Evolutionary conservation across 2,329 filamentous ascomycete species (phyloP), one percentile per base, ranked within the genome.

Genomic region (Ascomycota sp.): DNA sequence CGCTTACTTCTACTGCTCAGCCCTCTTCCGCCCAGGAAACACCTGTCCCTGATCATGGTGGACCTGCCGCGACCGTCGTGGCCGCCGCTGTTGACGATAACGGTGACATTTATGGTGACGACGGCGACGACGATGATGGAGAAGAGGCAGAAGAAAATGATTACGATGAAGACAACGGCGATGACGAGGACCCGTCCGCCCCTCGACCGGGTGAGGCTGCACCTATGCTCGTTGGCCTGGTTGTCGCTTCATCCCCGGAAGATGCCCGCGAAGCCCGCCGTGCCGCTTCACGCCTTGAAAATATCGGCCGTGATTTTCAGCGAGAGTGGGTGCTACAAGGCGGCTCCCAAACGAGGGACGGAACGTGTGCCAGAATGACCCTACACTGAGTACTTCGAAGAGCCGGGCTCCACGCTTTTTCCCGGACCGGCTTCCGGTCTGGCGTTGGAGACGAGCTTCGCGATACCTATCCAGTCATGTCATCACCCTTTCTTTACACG

Each of bases 271-370:
- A 69, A 33, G 68, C 65, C 2, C 54, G 63, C 8, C 55, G 60
- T 27, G 64, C 65, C 1, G 61, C 62, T 0, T 56, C 55, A 0
- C 52, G 57, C 32, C 43, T 74, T 8, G 67, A 73, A 47, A 55
- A 55, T 30, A 51, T 70, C 3, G 69, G 62, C 1, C 50, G 57
- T 33, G 57, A 61, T 28, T 61, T 73, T 28, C 69, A 73, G 43
- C 48, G 50, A 19, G 58, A 62, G 35, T 70, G 65, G 63, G 43
- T 46, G 2, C 40, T 42, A 15, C 45, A 51, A 30, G 42, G 34
- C 26, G 34, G 34, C 42, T 24, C 44, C 42, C 25, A 45, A 46
- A 12, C 37, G 38, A 17, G 28, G 35, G 29, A 36, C 36, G 5
- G 41, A 43, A n/a, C 40, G 44, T 11, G 36, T 38, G 4, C 36